phyloP scores from a whole-genome alignment of 192 early-diverging fungal species.

The Geranomyces variabilis region DNA sequence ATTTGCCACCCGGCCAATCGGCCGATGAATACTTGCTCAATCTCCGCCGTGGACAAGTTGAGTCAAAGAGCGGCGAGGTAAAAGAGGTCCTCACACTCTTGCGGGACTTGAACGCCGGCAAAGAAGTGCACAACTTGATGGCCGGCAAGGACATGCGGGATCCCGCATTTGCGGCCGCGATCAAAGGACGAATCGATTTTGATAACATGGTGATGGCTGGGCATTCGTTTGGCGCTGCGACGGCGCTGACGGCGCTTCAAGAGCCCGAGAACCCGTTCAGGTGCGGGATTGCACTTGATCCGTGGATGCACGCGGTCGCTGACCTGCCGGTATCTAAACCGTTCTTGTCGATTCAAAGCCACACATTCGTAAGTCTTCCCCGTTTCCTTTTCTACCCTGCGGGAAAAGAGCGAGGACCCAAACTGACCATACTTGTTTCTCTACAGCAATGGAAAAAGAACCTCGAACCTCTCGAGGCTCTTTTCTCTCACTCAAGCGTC shows the following conservation, averaged over 20 bases:
- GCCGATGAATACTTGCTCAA: constrained; percentile 14
- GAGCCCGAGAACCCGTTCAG: constrained; percentile 23
- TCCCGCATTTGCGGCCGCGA: background rate
- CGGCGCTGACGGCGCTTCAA: constrained; percentile 22
- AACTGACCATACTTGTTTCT: background rate
- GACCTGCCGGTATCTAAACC: constrained; percentile 10
- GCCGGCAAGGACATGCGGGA: background rate
- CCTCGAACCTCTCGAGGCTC: constrained; percentile 7
- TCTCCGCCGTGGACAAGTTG: constrained; percentile 31
- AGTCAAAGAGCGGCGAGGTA: constrained; percentile 27
- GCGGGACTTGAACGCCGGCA: constrained; percentile 22
- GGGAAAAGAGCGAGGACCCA: too few species aligned
- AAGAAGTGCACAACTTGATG: constrained; percentile 15
- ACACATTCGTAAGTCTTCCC: constrained; percentile 16
- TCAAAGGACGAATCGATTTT: constrained; percentile 35
- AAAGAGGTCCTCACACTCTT: constrained; percentile 32
- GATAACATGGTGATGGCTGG: constrained; percentile 34
- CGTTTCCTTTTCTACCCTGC: too few species aligned
- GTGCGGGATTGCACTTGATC: constrained; percentile 36
- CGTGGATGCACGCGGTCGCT: constrained; percentile 46
- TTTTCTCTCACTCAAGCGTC: constrained; percentile 1
- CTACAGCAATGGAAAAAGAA: constrained; percentile 30
- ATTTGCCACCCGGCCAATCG: constrained; percentile 21
- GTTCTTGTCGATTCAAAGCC: constrained; percentile 25
- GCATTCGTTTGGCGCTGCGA: constrained; percentile 40